These are phyloP conservation scores for Thuja plicata DNA, from an alignment of 83 land plant species.

Conservation along the genomic window DNA sequence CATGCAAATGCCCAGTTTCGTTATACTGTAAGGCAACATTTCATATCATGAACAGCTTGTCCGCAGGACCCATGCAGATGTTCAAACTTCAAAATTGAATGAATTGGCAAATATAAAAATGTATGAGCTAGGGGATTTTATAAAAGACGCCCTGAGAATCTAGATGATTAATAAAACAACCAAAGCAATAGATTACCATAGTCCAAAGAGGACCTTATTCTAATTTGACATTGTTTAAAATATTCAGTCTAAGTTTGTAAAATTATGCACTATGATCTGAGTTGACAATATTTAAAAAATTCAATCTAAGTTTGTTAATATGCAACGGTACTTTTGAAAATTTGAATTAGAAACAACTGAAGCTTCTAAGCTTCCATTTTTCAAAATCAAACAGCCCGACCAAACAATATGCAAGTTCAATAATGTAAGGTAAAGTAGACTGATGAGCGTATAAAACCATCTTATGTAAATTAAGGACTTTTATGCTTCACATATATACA, in stretches of 20 bases:
- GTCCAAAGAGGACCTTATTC: neutral
- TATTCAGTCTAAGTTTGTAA: neutral
- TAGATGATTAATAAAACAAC: neutral
- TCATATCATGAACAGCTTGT: neutral
- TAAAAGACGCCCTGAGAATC: neutral
- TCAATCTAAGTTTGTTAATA: neutral
- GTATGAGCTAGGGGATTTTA: neutral
- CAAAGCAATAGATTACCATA: neutral
- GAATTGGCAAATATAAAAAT: neutral
- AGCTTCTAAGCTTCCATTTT: neutral
- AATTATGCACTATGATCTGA: neutral
- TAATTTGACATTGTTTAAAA: neutral
- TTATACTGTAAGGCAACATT: neutral
- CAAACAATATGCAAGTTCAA: neutral
- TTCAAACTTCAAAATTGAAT: neutral
- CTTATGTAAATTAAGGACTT: neutral
- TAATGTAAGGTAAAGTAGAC: too few relatives aligned
- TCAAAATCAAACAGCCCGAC: neutral
- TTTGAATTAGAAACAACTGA: neutral
- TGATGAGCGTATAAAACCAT: neutral
- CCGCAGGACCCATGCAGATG: neutral
- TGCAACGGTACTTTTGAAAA: neutral
- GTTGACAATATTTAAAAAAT: neutral
- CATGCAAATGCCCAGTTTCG: neutral
- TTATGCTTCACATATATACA: neutral